These are phyloP conservation scores for Monosporascus sp. DNA, from an alignment of 2,329 filamentous ascomycete species.

Conservation along the genomic window DNA sequence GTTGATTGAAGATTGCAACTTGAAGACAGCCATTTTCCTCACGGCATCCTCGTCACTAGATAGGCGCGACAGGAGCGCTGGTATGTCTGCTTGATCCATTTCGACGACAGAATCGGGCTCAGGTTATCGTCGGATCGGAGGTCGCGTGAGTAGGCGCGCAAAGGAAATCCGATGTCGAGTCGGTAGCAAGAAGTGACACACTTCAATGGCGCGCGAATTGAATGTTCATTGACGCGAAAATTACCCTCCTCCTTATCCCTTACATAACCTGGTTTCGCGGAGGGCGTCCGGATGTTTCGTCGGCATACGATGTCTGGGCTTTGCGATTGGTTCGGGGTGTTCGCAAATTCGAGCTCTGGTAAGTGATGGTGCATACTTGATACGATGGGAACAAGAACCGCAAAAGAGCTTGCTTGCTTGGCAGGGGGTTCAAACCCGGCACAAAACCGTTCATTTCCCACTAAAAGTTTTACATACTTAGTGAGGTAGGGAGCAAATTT, in stretches of 20 bases:
- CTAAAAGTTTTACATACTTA: no score
- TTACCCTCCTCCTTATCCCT: not conserved
- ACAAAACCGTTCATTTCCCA: no score
- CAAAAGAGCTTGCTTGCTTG: no score
- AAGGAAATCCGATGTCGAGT: not conserved
- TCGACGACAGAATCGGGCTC: slow-evolving; percentile 6
- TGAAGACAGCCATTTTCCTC: slow-evolving; percentile 98
- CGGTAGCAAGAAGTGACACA: not conserved
- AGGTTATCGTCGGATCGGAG: not conserved
- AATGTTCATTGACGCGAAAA: not conserved
- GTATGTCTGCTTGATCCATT: slow-evolving; percentile 65
- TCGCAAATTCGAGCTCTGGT: no score
- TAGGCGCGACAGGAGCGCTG: slow-evolving; percentile 57
- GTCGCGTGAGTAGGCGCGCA: not conserved
- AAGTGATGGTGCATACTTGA: no score
- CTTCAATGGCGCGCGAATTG: not conserved
- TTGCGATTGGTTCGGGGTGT: no score
- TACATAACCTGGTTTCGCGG: not conserved
- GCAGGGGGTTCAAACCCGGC: no score
- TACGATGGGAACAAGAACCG: no score
- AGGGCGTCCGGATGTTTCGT: no score
- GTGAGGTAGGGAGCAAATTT: no score
- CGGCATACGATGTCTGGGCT: no score
- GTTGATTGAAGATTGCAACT: slow-evolving; percentile 89
- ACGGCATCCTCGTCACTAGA: slow-evolving; percentile 77